Evolutionary conservation across 768 basidiomycete genomes (phyloP).

Genomic region (Nidularia sp.): DNA sequence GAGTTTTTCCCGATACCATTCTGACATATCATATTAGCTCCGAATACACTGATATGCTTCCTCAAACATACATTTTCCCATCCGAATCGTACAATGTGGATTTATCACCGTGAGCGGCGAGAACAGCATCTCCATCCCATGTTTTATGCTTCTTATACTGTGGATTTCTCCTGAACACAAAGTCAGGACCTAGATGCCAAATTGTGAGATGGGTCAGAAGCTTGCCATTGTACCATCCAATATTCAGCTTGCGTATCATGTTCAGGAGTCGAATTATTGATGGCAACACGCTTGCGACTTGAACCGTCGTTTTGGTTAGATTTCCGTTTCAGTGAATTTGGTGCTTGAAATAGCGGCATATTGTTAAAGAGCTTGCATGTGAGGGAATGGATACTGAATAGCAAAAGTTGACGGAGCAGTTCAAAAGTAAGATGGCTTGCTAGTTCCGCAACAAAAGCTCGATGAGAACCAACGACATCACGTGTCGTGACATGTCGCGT

Average conservation of each 20-base stretch:
- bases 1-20: slow-evolving; percentile 46
- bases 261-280: not conserved
- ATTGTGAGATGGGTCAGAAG: not conserved
- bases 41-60: too few species aligned
- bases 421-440: too few species aligned
- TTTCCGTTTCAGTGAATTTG: slow-evolving; percentile 28
- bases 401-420: not conserved
- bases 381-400: not conserved
- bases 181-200: not conserved
- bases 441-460: too few species aligned
- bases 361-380: not conserved
- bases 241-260: slow-evolving; percentile 23
- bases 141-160: slow-evolving; percentile 85
- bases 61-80: slow-evolving; percentile 58
- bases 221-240: slow-evolving; percentile 81
- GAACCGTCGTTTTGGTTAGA: slow-evolving; percentile 19
- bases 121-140: slow-evolving; percentile 80
- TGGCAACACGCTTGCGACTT: slow-evolving; percentile 26
- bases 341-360: slow-evolving; percentile 11
- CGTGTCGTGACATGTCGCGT: too few species aligned
- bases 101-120: slow-evolving; percentile 43
- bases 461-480: too few species aligned
- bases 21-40: too few species aligned
- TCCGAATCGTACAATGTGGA: slow-evolving; percentile 58
- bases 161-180: slow-evolving; percentile 48